Base-by-base conservation (phyloP, 1,284 basidiomycete species). In the Erythrobasidium hasegawianum region DNA sequence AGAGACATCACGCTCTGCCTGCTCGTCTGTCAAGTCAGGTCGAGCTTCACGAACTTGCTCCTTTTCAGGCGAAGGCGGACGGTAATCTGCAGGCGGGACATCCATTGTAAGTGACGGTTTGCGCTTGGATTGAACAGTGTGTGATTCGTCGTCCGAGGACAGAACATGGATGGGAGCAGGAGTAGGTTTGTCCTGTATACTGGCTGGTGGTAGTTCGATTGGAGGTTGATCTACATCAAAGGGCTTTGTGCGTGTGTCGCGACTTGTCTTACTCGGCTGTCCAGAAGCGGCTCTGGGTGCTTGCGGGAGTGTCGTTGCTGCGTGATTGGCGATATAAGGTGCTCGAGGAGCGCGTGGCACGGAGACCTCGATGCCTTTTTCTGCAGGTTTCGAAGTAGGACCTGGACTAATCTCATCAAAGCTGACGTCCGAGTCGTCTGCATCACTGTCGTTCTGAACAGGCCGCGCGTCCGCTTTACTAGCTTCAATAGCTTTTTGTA, bases 401-500 rank as follows among this genome's bases (percentile, higher is more conserved):
- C 33, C 33, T 4, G 33, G 33, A 33, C 33, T 33, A 11, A 65
- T 56, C 54, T 65, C 62, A 40, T 65, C 62, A 22, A 65, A 65
- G 4, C 50, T 55, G 18, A 65, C 45, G 38, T 65, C 62, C 11
- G 62, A 65, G 2, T 65, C 62, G 10, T 65, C 56, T 16, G 33
- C 62, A 24, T 45, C 56, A n/a, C 57, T 56, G 62, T 43, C 71
- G 69, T 52, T 71, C 70, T 24, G 70, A 67, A 20, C 66, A 62
- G 52, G 68, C 54, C 13, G 68, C 49, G 60, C 49, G 49, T 68
- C 59, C 4, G 43, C 20, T 47, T 40, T 68, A 43, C 71, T 72
- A 16, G 69, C 68, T 16, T 69, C 66, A 27, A 74, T 69, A 11
- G 73, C 73, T 13, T 67, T 57, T 24, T 71, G 69, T 2, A 74